These are phyloP conservation scores for Corymbia calophylla DNA, from an alignment of 441 rosid species.

Conservation along the genomic window DNA sequence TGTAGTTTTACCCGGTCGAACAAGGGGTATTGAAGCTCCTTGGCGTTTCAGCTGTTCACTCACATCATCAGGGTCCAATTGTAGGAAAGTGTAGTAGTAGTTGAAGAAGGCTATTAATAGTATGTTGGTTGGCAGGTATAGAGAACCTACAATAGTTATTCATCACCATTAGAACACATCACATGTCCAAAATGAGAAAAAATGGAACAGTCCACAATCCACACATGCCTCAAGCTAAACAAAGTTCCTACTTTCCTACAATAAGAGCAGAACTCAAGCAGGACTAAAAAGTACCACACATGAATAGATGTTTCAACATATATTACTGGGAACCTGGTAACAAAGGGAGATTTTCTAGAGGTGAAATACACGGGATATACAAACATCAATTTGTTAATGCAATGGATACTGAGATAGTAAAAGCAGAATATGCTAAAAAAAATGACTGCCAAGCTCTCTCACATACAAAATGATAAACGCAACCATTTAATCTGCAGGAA, in stretches of 20 bases:
- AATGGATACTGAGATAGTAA: neutral
- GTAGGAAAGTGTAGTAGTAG: constrained; percentile 96
- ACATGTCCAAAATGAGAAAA: neutral
- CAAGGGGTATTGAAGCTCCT: constrained; percentile 95
- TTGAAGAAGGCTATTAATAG: constrained; percentile 93
- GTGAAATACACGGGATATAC: neutral
- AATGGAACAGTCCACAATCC: neutral
- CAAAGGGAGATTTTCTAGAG: neutral
- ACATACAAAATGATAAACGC: neutral
- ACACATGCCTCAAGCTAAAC: neutral
- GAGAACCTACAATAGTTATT: constrained; percentile 50
- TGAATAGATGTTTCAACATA: neutral
- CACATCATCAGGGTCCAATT: constrained; percentile 96
- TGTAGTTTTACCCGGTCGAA: constrained; percentile 96
- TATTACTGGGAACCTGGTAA: neutral
- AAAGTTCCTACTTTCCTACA: neutral
- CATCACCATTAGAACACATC: neutral
- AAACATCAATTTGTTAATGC: neutral
- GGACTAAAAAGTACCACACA: neutral
- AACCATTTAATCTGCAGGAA: neutral
- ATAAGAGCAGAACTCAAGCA: neutral
- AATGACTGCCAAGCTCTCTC: neutral
- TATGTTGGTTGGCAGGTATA: constrained; percentile 90
- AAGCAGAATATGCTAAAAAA: neutral
- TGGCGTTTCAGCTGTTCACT: constrained; percentile 96